Evolutionary conservation across 495 filamentous ascomycete genomes (phyloP).

Genomic region (Neurospora terricola): DNA sequence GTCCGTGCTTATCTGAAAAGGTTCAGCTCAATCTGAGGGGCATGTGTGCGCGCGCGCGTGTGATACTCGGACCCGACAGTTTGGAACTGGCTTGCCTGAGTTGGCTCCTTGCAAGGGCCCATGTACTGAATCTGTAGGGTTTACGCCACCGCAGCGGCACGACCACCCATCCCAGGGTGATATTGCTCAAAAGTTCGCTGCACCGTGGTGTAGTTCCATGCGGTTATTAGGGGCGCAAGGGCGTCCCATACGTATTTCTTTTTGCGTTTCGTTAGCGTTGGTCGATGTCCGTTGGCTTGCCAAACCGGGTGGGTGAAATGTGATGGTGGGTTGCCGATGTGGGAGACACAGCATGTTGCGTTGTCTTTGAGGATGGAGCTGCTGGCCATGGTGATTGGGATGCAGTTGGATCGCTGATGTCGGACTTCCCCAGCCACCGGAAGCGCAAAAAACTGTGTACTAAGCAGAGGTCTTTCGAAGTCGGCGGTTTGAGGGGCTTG

Average conservation of each 20-base stretch:
- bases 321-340: neutral
- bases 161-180: neutral
- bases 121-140: neutral
- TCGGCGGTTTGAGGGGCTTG: neutral
- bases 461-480: neutral
- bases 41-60: neutral
- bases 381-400: neutral
- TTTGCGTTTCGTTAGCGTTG: neutral
- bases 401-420: neutral
- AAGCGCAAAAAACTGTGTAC: neutral
- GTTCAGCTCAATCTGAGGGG: neutral
- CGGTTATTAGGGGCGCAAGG: neutral
- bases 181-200: neutral
- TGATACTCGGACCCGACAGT: slow-evolving; percentile 6
- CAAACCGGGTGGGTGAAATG: neutral
- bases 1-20: neutral
- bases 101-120: neutral
- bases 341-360: neutral
- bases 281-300: neutral
- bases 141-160: neutral
- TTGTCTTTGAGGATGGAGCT: neutral
- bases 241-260: neutral
- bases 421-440: neutral
- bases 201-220: neutral
- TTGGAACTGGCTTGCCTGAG: slow-evolving; percentile 6